Conservation (phyloP, 768 basidiomycete species). For the Lepiota brunneoincarnata region DNA sequence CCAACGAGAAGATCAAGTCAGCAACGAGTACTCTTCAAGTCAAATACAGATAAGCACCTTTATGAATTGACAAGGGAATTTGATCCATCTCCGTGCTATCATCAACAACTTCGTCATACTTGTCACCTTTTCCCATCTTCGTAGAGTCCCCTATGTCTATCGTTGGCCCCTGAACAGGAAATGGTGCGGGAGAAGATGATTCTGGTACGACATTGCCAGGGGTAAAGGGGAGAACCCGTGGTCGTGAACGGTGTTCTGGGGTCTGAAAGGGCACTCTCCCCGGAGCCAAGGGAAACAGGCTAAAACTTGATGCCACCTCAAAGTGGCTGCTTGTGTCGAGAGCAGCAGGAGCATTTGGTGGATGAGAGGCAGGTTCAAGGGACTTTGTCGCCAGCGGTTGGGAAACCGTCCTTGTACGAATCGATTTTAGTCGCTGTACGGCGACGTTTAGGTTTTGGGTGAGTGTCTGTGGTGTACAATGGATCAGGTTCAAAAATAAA, state of each 20-base stretch:
- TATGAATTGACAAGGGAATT: background rate
- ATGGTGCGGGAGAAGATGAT: background rate
- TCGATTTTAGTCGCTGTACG: background rate
- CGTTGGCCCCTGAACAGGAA: background rate
- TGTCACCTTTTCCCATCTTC: background rate
- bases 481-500: background rate
- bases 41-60: background rate
- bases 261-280: no score
- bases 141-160: background rate
- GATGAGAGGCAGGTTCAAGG: background rate
- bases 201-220: background rate
- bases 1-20: background rate
- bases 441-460: background rate
- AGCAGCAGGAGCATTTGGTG: background rate
- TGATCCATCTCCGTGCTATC: constrained; percentile 8
- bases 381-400: background rate
- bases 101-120: constrained; percentile 1
- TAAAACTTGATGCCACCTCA: no score
- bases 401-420: background rate
- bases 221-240: background rate
- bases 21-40: background rate
- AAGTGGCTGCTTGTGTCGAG: background rate
- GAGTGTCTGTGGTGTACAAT: background rate
- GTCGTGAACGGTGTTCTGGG: no score
- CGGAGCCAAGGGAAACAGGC: no score